Evolutionary conservation across 2,329 filamentous ascomycete genomes (phyloP), one percentile per base, ranked within the genome.

Genomic region (Drechslera avenae): DNA sequence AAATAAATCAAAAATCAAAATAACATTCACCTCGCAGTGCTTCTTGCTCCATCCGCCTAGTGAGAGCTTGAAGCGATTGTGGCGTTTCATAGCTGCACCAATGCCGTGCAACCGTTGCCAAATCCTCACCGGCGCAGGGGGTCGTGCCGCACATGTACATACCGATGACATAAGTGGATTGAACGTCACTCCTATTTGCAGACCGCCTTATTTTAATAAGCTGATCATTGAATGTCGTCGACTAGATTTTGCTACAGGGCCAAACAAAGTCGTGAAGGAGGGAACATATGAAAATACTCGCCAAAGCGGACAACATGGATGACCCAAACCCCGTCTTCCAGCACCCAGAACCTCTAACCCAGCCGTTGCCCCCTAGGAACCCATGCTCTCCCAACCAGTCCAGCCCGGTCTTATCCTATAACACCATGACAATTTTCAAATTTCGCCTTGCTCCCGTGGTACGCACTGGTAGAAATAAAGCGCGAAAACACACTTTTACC

Each of bases 221-320:
- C 39, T 54, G 37, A 41, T 63, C 61, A 68, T 70, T 71, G 53
- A 61, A 64, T 67, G 59, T 63, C 59, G 52, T 63, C 49, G 63
- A 65, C 57, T 63, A 63, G 56, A 63, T 52, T 42, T 65, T 59
- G 60, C 66, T 68, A 62, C 55, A 55, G 57, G 60, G 18, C 56
- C 50, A 60, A 56, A 54, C 54, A 57, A 54, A 40, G 42, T 54
- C 45, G 50, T 49, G 54, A 62, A 53, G 45, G 46, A 53, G 56
- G 7, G 26, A 52, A 63, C 52, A 59, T 54, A 62, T 46, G 46
- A 50, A 60, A 60, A 41, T 16, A 37, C 33, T 26, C 47, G 35
- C 39, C 45, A 52, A 56, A 53, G 42, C 49, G 37, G 35, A 43
- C 42, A 49, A 33, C 36, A 49, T 46, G 44, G 33, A 51, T 50